Base-by-base conservation (phyloP, 1,284 basidiomycete genomes). In the Ceratobasidium papillatum region DNA sequence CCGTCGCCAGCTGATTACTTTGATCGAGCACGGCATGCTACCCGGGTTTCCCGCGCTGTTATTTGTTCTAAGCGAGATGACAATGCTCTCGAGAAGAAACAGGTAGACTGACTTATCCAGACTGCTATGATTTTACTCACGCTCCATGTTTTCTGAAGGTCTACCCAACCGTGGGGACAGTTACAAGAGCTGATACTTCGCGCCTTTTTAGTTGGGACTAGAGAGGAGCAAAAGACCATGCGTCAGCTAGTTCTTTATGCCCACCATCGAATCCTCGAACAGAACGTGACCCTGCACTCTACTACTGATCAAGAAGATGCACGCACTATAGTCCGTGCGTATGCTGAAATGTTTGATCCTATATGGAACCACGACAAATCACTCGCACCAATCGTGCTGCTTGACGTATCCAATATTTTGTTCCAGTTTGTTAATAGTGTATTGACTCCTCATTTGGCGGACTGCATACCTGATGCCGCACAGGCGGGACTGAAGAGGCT, bases 21-120 rank as follows among this genome's bases (percentile, higher is more conserved):
- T 66, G 5, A n/a, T 22, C 12, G 11, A 22, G 19, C 12, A 3
- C 14, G 64, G 47, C 11, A 32, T 66, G 32, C 19, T 66, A 14
- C 47, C 64, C 2, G 64, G 64, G 19, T 47, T 66, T 8, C 49
- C 64, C 9, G 64, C 49, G 19, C 25, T 66, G 3, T 41, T 49
- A 19, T 66, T 66, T 54, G 32, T 30, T 2, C 49, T 66, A 7
- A 52, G 47, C 30, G 22, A 66, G 22, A 66, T 66, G 64, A 66
- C 64, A 7, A 32, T 52, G 2, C 32, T 66, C 5, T 66, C 64
- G 11, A 51, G 22, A 51, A 41, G 7, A 3, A 11, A 49, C 25
- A 8, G 27, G 59, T 54, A 68, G 3, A 51, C 41, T 41, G 38
- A 7, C 14, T 41, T 41, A 14, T 5, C 14, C 14, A 7, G 38